Percentiles rank a stretch among this genome's conserved stretches.
These are phyloP conservation scores for Trichoderma breve DNA, from an alignment of 2,329 filamentous ascomycete species.

Conservation along the genomic window DNA sequence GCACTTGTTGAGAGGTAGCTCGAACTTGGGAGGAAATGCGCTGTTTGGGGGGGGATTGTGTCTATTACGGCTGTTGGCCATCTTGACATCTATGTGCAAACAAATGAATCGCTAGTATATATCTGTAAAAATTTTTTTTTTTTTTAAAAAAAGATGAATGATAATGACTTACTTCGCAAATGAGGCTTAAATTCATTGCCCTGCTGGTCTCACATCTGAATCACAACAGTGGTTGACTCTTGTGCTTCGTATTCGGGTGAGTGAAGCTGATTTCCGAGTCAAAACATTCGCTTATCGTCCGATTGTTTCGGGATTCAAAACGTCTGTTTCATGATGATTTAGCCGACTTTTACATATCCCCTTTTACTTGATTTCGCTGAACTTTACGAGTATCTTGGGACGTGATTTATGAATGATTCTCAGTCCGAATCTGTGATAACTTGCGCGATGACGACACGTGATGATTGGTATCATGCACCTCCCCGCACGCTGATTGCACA, in stretches of 20 bases:
- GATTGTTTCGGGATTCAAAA: too few species aligned
- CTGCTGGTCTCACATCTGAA: neutral
- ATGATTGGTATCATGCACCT: neutral
- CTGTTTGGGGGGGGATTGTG: neutral
- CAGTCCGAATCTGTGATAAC: neutral
- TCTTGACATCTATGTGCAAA: neutral
- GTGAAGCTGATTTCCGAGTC: neutral
- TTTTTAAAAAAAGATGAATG: neutral
- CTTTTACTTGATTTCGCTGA: neutral
- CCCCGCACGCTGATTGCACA: slow-evolving; percentile 2
- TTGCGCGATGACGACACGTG: slow-evolving; percentile 12
- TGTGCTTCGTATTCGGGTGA: neutral
- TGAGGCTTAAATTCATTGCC: neutral
- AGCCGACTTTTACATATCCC: neutral
- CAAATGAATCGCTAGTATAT: neutral
- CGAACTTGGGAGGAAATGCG: neutral
- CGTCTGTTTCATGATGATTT: neutral
- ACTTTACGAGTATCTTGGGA: neutral
- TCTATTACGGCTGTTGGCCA: neutral
- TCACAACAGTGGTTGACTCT: too few species aligned
- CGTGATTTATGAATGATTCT: neutral
- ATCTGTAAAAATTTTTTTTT: too few species aligned
- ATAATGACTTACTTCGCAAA: neutral
- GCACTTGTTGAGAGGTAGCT: neutral
- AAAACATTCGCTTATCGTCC: neutral